Evolutionary conservation across 768 basidiomycete genomes (phyloP), one percentile per base, ranked within the genome.

Genomic region (Paxillus involutus): DNA sequence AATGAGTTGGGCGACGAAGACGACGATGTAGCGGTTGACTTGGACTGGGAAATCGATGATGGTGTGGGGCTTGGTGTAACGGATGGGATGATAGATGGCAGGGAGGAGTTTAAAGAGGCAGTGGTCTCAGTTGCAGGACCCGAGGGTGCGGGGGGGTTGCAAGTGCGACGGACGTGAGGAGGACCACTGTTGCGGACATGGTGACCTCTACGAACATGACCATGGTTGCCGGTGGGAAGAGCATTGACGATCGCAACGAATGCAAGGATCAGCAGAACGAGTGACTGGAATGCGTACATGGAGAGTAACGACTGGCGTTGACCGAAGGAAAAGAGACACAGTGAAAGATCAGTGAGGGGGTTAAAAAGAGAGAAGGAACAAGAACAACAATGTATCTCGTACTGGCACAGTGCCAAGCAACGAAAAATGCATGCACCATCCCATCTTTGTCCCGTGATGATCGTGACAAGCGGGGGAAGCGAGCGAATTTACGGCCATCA

Each of bases 201-300:
- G 24, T 59, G 59, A 45, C 56, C 55, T 26, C 40, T 43, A 7
- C n/a, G 39, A 19, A 40, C 17, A 13, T 40, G 39, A 10, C 17
- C 17, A n/a, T 19, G n/a, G 6, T 11, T 11, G 39, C n/a, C 10
- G 1, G 39, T 40, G 7, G 39, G 65, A 40, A 54, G 36, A 30
- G 64, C 64, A 49, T 61, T 58, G 53, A 58, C 52, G 56, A 69
- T 51, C 51, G 61, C 56, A 43, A 62, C 36, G 51, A 69, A 52
- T 30, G 61, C 63, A 39, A 69, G 46, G 59, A 66, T 40, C 16
- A 40, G 54, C 46, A 68, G 48, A 57, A 66, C 24, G 60, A 68
- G 51, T 51, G 63, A 59, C 51, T 62, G 57, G 14, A 61, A 52
- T 35, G 67, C 51, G 57, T 64, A 61, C 71, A 73, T 64, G 55